Conservation (phyloP, 1,139 yeast genomes). For the Geotrichum klebahnii region DNA sequence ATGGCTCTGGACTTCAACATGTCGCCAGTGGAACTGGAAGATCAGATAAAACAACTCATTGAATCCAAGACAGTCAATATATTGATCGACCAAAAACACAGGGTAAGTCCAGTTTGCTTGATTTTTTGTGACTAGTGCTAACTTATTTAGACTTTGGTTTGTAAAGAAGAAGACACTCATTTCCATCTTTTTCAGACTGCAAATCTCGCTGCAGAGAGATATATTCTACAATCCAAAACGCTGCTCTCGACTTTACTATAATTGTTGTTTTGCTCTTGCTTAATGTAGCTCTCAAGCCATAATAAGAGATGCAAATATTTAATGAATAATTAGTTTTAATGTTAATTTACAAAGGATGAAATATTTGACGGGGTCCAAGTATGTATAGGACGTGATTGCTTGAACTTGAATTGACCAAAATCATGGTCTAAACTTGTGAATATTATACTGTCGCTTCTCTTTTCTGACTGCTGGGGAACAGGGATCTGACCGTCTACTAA, state of each 20-base stretch:
- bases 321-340: too few relatives aligned
- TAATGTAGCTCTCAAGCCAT: too few relatives aligned
- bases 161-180: slow-evolving; percentile 3
- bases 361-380: too few relatives aligned
- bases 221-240: slow-evolving; percentile 12
- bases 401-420: too few relatives aligned
- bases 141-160: slow-evolving; percentile 2
- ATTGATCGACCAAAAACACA: slow-evolving; percentile 23
- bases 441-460: too few relatives aligned
- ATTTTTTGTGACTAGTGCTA: not conserved
- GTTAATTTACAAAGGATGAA: too few relatives aligned
- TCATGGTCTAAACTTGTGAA: too few relatives aligned
- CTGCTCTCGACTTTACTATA: slow-evolving; percentile 13
- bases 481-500: too few relatives aligned
- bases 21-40: slow-evolving; percentile 10
- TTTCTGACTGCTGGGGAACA: too few relatives aligned
- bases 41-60: slow-evolving; percentile 18
- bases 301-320: too few relatives aligned
- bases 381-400: too few relatives aligned
- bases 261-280: too few relatives aligned
- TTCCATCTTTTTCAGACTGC: slow-evolving; percentile 5
- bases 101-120: slow-evolving; percentile 10
- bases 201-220: slow-evolving; percentile 11
- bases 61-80: slow-evolving; percentile 15
- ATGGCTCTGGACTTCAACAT: slow-evolving; percentile 22